Evolutionary conservation across 2,329 filamentous ascomycete genomes (phyloP).

Genomic region (Sporothrix brunneoviolacea): DNA sequence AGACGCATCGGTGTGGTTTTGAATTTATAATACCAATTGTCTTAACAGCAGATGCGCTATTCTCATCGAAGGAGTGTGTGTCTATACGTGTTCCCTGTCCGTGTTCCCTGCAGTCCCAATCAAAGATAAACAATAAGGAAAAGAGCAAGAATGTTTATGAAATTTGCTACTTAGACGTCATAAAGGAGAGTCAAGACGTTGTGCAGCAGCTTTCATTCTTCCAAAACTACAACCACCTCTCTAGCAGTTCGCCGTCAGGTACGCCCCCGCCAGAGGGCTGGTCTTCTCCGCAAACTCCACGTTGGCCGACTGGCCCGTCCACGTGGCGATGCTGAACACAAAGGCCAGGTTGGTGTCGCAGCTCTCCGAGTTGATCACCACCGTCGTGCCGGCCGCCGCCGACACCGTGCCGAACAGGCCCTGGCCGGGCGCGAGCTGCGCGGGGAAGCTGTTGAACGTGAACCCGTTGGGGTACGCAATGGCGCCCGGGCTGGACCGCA

Average conservation of each 20-base stretch:
- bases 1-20: too few species aligned
- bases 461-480: slow-evolving; percentile 10
- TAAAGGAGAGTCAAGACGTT: neutral
- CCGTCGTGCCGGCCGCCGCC: slow-evolving; percentile 4
- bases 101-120: too few species aligned
- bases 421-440: slow-evolving; percentile 3
- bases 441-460: slow-evolving; percentile 1
- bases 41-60: too few species aligned
- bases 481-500: slow-evolving; percentile 5
- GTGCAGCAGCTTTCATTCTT: too few species aligned
- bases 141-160: too few species aligned
- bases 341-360: slow-evolving; percentile 11
- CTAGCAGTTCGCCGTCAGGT: slow-evolving; percentile 14
- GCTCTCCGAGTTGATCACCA: slow-evolving; percentile 11
- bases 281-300: slow-evolving; percentile 1
- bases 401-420: slow-evolving; percentile 12
- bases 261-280: slow-evolving; percentile 9
- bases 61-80: too few species aligned
- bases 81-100: too few species aligned
- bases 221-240: neutral
- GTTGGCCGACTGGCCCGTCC: slow-evolving; percentile 8
- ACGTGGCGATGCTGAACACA: slow-evolving; percentile 10
- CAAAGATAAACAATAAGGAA: too few species aligned
- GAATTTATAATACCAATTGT: too few species aligned
- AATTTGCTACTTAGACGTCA: neutral